Percentiles rank a stretch among this genome's conserved stretches.
Evolutionary conservation across 179 eudicot genomes (phyloP).

Genomic region (Beta lomatogona): DNA sequence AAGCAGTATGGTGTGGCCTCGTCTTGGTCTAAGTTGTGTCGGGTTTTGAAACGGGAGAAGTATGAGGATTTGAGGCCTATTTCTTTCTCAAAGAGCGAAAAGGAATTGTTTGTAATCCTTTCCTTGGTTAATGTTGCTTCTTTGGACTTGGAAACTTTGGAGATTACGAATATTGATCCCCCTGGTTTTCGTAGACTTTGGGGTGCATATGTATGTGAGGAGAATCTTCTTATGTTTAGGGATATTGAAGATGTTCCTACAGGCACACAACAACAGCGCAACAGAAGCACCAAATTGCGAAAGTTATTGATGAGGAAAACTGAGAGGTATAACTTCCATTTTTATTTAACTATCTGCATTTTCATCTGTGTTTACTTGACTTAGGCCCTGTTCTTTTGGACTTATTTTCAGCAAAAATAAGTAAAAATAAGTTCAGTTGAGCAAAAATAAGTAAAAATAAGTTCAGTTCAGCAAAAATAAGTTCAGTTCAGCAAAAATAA

Average conservation of each 20-base stretch:
- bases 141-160: constrained; percentile 18
- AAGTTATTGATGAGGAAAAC: background rate
- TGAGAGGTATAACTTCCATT: background rate
- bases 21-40: constrained; percentile 19
- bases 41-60: background rate
- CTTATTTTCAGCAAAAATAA: no score
- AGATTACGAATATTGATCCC: constrained; percentile 1
- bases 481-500: no score
- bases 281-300: background rate
- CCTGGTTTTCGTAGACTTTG: background rate
- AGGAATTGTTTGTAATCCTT: constrained; percentile 12
- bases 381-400: no score
- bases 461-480: no score
- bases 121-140: background rate
- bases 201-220: background rate
- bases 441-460: no score
- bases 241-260: background rate
- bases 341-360: no score
- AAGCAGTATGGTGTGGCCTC: constrained; percentile 23
- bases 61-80: constrained; percentile 5
- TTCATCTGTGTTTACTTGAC: no score
- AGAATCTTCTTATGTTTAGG: constrained; percentile 16
- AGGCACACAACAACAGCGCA: background rate
- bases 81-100: constrained; percentile 4
- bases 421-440: no score